A percentile compares a stretch with the other conserved stretches of the same genome.
Evolutionary conservation across 2,329 filamentous ascomycete genomes (phyloP).

Genomic region (Calonectria naviculata): DNA sequence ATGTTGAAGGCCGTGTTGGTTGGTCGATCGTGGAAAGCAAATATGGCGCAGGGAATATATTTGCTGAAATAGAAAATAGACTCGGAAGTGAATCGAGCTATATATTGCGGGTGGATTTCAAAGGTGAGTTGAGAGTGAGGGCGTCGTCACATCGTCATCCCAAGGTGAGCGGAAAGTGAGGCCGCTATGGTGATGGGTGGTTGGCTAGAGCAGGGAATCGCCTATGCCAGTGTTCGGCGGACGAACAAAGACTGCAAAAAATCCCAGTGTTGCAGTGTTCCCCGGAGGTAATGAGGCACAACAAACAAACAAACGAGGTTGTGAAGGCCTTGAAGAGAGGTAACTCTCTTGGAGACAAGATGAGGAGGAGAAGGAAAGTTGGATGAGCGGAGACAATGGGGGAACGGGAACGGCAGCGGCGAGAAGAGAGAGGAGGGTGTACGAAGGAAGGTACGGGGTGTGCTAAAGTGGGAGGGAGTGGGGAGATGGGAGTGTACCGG

Average conservation of each 20-base stretch:
- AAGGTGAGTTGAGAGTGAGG: constrained; percentile 30
- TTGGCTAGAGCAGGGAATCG: constrained; percentile 22
- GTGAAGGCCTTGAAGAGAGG: constrained; percentile 38
- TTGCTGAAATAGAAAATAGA: background rate
- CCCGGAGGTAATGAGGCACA: constrained; percentile 32
- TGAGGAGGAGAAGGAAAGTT: constrained; percentile 44
- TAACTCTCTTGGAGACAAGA: constrained; percentile 43
- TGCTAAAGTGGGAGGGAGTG: constrained; percentile 34
- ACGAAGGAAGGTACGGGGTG: constrained; percentile 33
- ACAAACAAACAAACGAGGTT: constrained; percentile 30
- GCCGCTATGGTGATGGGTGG: constrained; percentile 38
- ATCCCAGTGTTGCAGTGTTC: constrained; percentile 26
- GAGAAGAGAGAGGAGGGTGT: constrained; percentile 43
- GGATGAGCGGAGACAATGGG: constrained; percentile 47
- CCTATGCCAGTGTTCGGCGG: constrained; percentile 22
- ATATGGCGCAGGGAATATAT: constrained; percentile 1
- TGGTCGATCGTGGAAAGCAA: constrained; percentile 14
- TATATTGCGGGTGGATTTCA: constrained; percentile 14
- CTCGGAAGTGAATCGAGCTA: constrained; percentile 12
- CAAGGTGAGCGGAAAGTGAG: constrained; percentile 40
- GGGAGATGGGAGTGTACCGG: constrained; percentile 23
- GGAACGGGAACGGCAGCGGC: constrained; percentile 42
- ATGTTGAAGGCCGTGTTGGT: constrained; percentile 23
- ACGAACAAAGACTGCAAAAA: constrained; percentile 30
- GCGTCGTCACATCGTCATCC: constrained; percentile 42